Evolutionary conservation across 495 filamentous ascomycete genomes (phyloP).

Genomic region (Parmelia sp.): DNA sequence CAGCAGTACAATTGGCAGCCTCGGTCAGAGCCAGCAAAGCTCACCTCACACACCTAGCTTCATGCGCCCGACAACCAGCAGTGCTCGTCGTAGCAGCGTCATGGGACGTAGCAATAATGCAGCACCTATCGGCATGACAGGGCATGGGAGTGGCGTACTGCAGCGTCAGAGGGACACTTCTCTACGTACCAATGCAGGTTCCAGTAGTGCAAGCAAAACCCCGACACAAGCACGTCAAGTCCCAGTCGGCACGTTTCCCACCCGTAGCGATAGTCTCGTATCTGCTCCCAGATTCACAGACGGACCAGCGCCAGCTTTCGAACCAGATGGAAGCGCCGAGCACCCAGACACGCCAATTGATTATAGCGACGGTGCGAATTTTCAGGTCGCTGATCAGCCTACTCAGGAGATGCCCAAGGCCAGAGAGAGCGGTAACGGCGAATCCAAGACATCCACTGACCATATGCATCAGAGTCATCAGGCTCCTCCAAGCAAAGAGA

Average conservation of each 20-base stretch:
- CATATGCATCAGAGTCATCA: neutral
- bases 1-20: conserved; percentile 20
- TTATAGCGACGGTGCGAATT: neutral
- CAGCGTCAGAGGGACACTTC: conserved; percentile 3
- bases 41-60: conserved; percentile 20
- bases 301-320: neutral
- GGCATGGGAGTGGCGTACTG: neutral
- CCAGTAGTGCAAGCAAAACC: neutral
- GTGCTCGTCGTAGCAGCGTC: conserved; percentile 10
- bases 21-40: conserved; percentile 6
- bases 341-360: neutral
- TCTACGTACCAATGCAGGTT: conserved; percentile 1
- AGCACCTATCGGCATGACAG: neutral
- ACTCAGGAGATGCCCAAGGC: neutral
- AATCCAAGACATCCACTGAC: neutral
- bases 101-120: neutral
- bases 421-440: neutral
- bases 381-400: neutral
- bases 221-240: conserved; percentile 3
- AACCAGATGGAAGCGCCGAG: neutral
- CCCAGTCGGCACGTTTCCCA: conserved; percentile 4
- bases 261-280: conserved; percentile 20
- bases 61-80: conserved; percentile 24
- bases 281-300: conserved; percentile 8
- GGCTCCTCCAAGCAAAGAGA: neutral